Evolutionary conservation across 2,329 filamentous ascomycete genomes (phyloP), one percentile per base, ranked within the genome.

Genomic region (Alternaria arborescens): DNA sequence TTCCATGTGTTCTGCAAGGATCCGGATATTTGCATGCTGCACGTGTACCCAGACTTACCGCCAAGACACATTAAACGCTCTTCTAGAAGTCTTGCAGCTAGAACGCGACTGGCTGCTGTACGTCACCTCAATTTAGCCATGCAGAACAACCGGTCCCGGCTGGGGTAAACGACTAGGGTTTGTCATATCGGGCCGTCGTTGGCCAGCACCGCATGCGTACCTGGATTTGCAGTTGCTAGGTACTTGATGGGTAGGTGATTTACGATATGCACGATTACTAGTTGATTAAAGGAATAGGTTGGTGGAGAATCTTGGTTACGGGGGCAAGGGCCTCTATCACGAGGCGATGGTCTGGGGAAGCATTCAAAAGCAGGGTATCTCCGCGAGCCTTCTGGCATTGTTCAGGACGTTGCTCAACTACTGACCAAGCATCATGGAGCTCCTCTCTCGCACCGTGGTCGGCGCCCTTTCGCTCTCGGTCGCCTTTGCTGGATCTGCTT

Each of bases 41-140:
- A 57, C 26, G 44, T 46, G 40, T 38, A 24, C 55, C 47, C 22
- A 28, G 46, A 26, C 14, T 47, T 55, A 26, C 58, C 48, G 59
- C 61, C 67, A 66, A 67, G 67, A 24, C 43, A 38, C 44, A 26
- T 32, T 47, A 18, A 30, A 26, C 34, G n/a, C 55, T 41, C 55
- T 72, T 70, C 66, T 62, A 67, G 64, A 68, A 68, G 52, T 56
- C 36, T 38, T 46, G n/a, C 46, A 48, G 32, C 58, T 58, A 18
- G 44, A 64, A 59, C 40, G 41, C 44, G 55, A 58, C 43, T 58
- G 65, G 60, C 36, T 30, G 20, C 47, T 48, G 48, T 52, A 36
- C 20, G 50, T 53, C 40, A 55, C 36, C 4, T 48, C 50, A 68
- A 70, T 74, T 75, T 76, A 75, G 57, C 72, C 73, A 70, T 62